These are phyloP conservation scores for Apiospora pterosperma DNA, from an alignment of 2,329 filamentous ascomycete species.

Conservation along the genomic window DNA sequence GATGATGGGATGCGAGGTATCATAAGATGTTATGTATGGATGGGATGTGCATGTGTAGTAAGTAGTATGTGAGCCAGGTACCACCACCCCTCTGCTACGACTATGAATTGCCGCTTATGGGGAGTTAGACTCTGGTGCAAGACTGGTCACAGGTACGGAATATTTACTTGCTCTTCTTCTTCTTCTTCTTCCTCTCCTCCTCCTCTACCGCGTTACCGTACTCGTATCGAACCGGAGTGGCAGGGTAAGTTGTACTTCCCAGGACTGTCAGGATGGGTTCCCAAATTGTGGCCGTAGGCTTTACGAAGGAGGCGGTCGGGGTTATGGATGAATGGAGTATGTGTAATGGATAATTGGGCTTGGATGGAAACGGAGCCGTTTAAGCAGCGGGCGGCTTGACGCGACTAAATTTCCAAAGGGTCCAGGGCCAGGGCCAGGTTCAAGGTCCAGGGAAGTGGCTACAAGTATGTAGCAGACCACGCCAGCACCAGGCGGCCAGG, in stretches of 20 bases:
- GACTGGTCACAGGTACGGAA: background rate
- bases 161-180: background rate
- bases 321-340: constrained; percentile 3
- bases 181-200: too few species aligned
- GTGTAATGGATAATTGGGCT: constrained; percentile 2
- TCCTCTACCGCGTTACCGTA: background rate
- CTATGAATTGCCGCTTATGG: background rate
- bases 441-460: constrained; percentile 7
- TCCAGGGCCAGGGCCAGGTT: constrained; percentile 3
- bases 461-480: background rate
- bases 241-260: constrained; percentile 1
- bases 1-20: background rate
- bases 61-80: background rate
- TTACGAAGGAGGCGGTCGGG: constrained; percentile 3
- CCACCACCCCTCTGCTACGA: background rate
- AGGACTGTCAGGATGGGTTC: background rate
- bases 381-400: background rate
- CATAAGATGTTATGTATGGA: background rate
- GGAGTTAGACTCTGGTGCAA: background rate
- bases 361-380: background rate
- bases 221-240: background rate
- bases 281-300: constrained; percentile 2
- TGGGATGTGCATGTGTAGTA: background rate
- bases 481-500: background rate
- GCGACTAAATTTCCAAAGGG: constrained; percentile 4